These are phyloP conservation scores for Harringtonia aguacate DNA, from an alignment of 2,329 filamentous ascomycete species.

Conservation along the genomic window DNA sequence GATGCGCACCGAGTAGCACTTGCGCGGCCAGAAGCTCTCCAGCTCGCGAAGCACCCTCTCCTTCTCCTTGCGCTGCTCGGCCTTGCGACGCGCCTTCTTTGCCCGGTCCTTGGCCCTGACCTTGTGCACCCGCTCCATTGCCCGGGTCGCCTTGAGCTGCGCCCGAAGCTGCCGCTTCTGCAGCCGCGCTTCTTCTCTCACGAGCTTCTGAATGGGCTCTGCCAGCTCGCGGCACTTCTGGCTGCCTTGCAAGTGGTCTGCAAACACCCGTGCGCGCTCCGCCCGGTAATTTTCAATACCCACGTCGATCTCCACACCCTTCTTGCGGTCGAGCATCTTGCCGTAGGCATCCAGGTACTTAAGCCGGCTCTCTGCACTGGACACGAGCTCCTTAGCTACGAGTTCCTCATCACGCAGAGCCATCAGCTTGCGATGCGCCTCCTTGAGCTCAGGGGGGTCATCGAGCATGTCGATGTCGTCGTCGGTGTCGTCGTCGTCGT, in stretches of 20 bases:
- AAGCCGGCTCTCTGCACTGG: constrained; percentile 26
- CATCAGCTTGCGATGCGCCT: constrained; percentile 20
- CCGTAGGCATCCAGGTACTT: constrained; percentile 29
- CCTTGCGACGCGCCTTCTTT: constrained; percentile 23
- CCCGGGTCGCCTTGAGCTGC: constrained; percentile 17
- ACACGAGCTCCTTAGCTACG: constrained; percentile 18
- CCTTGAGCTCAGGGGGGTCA: constrained; percentile 17
- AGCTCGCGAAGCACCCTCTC: constrained; percentile 30
- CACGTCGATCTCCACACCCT: constrained; percentile 22
- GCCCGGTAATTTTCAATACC: constrained; percentile 28
- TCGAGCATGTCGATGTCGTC: constrained; percentile 16
- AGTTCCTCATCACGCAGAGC: constrained; percentile 19
- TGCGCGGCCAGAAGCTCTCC: constrained; percentile 37
- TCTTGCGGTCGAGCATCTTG: constrained; percentile 23
- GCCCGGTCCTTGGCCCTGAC: constrained; percentile 20
- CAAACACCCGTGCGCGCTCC: constrained; percentile 30
- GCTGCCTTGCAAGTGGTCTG: constrained; percentile 26
- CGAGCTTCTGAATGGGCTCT: constrained; percentile 19
- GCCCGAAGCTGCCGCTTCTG: constrained; percentile 14
- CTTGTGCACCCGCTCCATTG: constrained; percentile 22
- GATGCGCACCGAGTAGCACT: constrained; percentile 37
- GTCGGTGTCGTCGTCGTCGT: constrained; percentile 19
- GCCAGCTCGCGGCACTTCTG: constrained; percentile 21
- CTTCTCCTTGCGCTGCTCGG: constrained; percentile 30
- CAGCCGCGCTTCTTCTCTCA: constrained; percentile 23